Conservation (phyloP, 306 rosid species). For the Herpetospermum pedunculosum region DNA sequence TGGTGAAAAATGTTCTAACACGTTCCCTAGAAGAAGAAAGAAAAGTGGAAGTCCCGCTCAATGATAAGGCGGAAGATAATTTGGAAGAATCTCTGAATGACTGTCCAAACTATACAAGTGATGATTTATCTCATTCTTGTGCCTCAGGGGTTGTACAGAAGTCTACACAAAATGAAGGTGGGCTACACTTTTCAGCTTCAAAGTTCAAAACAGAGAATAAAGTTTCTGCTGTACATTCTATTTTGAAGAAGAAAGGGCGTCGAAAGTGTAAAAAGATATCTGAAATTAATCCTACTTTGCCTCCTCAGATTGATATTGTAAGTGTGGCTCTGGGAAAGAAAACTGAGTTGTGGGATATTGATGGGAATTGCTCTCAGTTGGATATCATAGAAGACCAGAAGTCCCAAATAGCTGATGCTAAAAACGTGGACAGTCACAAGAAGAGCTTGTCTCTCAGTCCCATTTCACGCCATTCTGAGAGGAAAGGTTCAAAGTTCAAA, state of each 20-base stretch:
- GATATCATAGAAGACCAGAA: constrained; percentile 32
- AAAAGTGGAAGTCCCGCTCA: constrained; percentile 14
- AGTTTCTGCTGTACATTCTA: constrained; percentile 29
- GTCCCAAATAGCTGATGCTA: constrained; percentile 22
- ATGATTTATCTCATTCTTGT: constrained; percentile 28
- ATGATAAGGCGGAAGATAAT: constrained; percentile 13
- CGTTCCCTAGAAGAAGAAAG: constrained; percentile 20
- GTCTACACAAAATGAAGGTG: constrained; percentile 21
- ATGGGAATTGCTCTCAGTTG: constrained; percentile 20
- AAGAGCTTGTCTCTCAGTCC: constrained; percentile 29
- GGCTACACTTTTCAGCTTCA: constrained; percentile 25
- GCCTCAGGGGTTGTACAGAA: constrained; percentile 20
- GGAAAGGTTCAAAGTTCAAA: constrained; percentile 25
- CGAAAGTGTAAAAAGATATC: constrained; percentile 80
- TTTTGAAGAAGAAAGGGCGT: constrained; percentile 47
- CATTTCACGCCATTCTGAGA: constrained; percentile 24
- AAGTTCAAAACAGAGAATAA: constrained; percentile 23
- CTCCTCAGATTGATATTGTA: constrained; percentile 24
- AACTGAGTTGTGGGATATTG: constrained; percentile 23
- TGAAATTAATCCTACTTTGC: constrained; percentile 47
- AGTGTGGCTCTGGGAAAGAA: constrained; percentile 30
- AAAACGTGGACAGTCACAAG: constrained; percentile 22
- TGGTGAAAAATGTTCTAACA: constrained; percentile 16
- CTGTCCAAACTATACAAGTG: constrained; percentile 15
- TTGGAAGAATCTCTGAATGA: constrained; percentile 19